Conservation (phyloP, 305 asterid species). For the Solanum hybrid region DNA sequence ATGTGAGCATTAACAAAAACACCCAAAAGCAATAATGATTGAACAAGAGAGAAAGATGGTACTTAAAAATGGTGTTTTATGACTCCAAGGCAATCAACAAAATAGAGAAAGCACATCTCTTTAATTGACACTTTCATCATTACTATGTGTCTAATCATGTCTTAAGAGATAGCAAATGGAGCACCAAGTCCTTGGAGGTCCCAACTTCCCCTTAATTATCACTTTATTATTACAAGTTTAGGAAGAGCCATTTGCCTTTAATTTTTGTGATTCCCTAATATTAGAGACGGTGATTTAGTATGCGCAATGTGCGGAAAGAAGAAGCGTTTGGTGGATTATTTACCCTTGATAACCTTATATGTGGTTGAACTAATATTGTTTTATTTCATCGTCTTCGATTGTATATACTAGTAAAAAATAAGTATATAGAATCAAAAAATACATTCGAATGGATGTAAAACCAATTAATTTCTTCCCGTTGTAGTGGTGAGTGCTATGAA, state of each 20-base stretch:
- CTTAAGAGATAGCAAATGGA: neutral
- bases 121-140: neutral
- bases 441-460: neutral
- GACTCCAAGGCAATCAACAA: neutral
- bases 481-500: neutral
- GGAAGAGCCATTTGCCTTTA: neutral
- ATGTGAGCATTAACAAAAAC: neutral
- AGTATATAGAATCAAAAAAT: neutral
- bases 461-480: neutral
- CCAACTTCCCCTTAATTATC: neutral
- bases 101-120: neutral
- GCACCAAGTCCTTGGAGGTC: conserved; percentile 10
- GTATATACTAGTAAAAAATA: neutral
- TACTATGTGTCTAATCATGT: conserved; percentile 3
- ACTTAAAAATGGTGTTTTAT: neutral
- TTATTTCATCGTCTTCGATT: neutral
- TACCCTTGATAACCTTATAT: neutral
- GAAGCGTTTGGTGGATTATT: neutral
- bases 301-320: neutral
- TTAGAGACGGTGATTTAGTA: neutral
- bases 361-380: neutral
- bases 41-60: neutral
- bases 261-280: neutral
- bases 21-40: neutral
- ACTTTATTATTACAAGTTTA: neutral